These are phyloP conservation scores for Leptographium lundbergii DNA, from an alignment of 2,329 filamentous ascomycete species.

Conservation along the genomic window DNA sequence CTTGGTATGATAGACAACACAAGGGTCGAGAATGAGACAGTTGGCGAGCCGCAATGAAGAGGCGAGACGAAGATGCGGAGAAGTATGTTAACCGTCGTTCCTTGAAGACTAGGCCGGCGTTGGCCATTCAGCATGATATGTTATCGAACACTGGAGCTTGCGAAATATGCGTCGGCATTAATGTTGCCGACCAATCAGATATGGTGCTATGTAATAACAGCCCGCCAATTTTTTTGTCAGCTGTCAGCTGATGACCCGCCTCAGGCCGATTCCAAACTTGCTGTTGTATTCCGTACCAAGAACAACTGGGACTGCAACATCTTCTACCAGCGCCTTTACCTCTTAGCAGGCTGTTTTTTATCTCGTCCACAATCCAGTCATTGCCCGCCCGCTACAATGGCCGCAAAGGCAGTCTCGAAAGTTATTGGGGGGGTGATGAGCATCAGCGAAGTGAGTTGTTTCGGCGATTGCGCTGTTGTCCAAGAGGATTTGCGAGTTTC, in stretches of 20 bases:
- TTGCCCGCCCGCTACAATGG: slow-evolving; percentile 28
- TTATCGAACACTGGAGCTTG: neutral
- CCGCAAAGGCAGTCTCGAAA: slow-evolving; percentile 46
- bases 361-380: slow-evolving; percentile 17
- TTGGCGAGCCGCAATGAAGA: neutral
- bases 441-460: slow-evolving; percentile 42
- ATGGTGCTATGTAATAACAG: neutral
- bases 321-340: neutral
- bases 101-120: neutral
- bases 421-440: slow-evolving; percentile 40
- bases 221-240: neutral
- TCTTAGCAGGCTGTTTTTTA: too few species aligned
- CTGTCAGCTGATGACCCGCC: slow-evolving; percentile 7
- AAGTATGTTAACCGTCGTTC: neutral
- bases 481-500: too few species aligned
- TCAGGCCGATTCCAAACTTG: neutral
- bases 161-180: neutral
- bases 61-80: neutral
- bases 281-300: neutral
- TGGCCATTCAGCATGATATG: neutral
- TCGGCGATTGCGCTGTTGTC: neutral
- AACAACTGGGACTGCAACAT: neutral
- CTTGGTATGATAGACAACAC: neutral
- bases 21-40: neutral
- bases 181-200: slow-evolving; percentile 1